Conservation (phyloP, 2,329 filamentous ascomycete species). For the Neonectria hederae region DNA sequence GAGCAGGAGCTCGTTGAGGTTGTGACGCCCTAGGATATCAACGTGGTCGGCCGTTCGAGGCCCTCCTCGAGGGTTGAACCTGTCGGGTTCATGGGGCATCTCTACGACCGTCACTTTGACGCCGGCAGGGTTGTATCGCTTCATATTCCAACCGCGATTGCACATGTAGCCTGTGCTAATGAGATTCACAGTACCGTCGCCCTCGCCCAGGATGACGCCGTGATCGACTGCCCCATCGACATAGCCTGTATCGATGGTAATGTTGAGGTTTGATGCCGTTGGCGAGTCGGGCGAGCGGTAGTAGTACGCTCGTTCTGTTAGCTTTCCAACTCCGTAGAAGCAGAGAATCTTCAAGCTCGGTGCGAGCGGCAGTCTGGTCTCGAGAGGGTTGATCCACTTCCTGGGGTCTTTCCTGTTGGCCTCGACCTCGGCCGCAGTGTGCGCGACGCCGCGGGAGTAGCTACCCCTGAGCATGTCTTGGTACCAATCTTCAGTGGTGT, state of each 20-base stretch:
- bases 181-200: slow-evolving; percentile 95
- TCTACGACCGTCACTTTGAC: slow-evolving; percentile 86
- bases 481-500: slow-evolving; percentile 88
- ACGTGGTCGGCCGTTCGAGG: slow-evolving; percentile 88
- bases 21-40: slow-evolving; percentile 90
- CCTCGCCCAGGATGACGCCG: slow-evolving; percentile 94
- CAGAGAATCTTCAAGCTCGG: slow-evolving; percentile 95
- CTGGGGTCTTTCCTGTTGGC: slow-evolving; percentile 77
- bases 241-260: slow-evolving; percentile 75
- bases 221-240: slow-evolving; percentile 75
- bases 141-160: slow-evolving; percentile 91
- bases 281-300: slow-evolving; percentile 78
- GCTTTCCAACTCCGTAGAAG: slow-evolving; percentile 95
- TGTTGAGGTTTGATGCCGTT: slow-evolving; percentile 72
- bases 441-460: slow-evolving; percentile 91
- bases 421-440: slow-evolving; percentile 81
- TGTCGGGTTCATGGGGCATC: slow-evolving; percentile 95
- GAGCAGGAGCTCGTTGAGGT: slow-evolving; percentile 89
- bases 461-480: slow-evolving; percentile 73
- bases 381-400: slow-evolving; percentile 96
- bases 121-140: slow-evolving; percentile 89
- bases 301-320: slow-evolving; percentile 91
- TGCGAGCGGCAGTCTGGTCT: slow-evolving; percentile 85
- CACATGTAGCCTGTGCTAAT: slow-evolving; percentile 97
- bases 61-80: slow-evolving; percentile 83